These are phyloP conservation scores for Cercophora newfieldiana DNA, from an alignment of 495 filamentous ascomycete species.

Conservation along the genomic window DNA sequence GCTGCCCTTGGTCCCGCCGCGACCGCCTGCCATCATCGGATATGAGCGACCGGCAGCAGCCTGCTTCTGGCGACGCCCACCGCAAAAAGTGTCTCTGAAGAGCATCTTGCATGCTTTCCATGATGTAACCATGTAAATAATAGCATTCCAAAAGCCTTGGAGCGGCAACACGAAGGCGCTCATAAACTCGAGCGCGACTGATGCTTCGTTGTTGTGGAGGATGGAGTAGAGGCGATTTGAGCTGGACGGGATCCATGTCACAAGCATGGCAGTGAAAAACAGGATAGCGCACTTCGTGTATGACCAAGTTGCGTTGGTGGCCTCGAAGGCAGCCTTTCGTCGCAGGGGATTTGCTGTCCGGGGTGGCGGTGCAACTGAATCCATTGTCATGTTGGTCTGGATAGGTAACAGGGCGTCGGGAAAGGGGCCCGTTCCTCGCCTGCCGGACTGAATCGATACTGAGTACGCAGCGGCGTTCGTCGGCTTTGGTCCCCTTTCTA, in stretches of 20 bases:
- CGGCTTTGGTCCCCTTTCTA: constrained; percentile 16
- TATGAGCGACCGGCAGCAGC: constrained; percentile 25
- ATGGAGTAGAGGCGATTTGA: constrained; percentile 75
- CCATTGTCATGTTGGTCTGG: constrained; percentile 25
- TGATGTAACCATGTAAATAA: constrained; percentile 74
- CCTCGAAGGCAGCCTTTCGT: constrained; percentile 32
- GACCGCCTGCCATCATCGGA: constrained; percentile 29
- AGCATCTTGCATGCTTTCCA: constrained; percentile 49
- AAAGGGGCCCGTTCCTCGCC: constrained; percentile 25
- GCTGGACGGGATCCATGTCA: constrained; percentile 86
- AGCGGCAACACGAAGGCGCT: constrained; percentile 76
- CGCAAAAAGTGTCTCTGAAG: constrained; percentile 7
- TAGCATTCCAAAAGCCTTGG: constrained; percentile 84
- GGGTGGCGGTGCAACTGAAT: constrained; percentile 18
- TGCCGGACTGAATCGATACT: constrained; percentile 47
- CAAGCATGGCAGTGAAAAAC: constrained; percentile 79
- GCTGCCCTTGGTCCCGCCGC: constrained; percentile 21
- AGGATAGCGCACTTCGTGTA: constrained; percentile 82
- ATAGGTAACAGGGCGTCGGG: constrained; percentile 24
- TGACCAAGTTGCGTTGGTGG: constrained; percentile 64
- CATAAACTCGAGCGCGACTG: constrained; percentile 64
- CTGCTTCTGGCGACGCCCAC: constrained; percentile 19
- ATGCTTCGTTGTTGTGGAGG: constrained; percentile 52
- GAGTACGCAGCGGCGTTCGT: constrained; percentile 40
- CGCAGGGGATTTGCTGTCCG: constrained; percentile 22